These are phyloP conservation scores for Trichoderma simmonsii DNA, from an alignment of 2,329 filamentous ascomycete genomes.

Conservation along the genomic window DNA sequence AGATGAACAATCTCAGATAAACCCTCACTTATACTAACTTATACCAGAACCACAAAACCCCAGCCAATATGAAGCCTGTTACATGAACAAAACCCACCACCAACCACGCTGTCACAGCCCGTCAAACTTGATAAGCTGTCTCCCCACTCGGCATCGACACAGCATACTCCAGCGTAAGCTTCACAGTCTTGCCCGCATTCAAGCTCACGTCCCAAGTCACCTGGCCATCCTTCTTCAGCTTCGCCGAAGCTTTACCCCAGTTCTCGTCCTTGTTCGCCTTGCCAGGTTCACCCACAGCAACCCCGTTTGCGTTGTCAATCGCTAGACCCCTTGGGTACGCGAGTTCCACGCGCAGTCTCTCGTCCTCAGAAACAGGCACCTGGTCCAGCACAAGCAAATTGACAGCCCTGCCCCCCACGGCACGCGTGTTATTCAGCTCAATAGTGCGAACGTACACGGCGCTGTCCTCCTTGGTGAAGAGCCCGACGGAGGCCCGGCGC, in stretches of 20 bases:
- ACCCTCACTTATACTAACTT: background rate
- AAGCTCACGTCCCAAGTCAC: slow-evolving; percentile 57
- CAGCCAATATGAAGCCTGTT: background rate
- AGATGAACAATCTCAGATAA: background rate
- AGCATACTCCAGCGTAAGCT: slow-evolving; percentile 60
- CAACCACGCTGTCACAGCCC: background rate
- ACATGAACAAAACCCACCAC: background rate
- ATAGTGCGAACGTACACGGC: slow-evolving; percentile 48
- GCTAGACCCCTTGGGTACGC: slow-evolving; percentile 47
- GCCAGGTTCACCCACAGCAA: slow-evolving; percentile 36
- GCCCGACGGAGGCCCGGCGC: slow-evolving; percentile 46
- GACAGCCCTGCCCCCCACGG: slow-evolving; percentile 36
- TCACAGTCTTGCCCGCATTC: slow-evolving; percentile 55
- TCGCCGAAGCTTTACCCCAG: slow-evolving; percentile 55
- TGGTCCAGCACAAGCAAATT: slow-evolving; percentile 56
- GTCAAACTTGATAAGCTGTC: slow-evolving; percentile 25
- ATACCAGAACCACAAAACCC: background rate
- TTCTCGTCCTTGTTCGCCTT: slow-evolving; percentile 27
- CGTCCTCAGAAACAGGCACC: slow-evolving; percentile 60
- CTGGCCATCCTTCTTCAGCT: slow-evolving; percentile 56
- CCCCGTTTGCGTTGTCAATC: slow-evolving; percentile 35
- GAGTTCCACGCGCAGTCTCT: slow-evolving; percentile 52
- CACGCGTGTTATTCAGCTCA: slow-evolving; percentile 50
- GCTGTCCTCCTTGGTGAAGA: slow-evolving; percentile 53
- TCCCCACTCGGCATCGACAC: slow-evolving; percentile 54